phyloP scores from a whole-genome alignment of 2,329 filamentous ascomycete genomes.

The Rutstroemia sp. region DNA sequence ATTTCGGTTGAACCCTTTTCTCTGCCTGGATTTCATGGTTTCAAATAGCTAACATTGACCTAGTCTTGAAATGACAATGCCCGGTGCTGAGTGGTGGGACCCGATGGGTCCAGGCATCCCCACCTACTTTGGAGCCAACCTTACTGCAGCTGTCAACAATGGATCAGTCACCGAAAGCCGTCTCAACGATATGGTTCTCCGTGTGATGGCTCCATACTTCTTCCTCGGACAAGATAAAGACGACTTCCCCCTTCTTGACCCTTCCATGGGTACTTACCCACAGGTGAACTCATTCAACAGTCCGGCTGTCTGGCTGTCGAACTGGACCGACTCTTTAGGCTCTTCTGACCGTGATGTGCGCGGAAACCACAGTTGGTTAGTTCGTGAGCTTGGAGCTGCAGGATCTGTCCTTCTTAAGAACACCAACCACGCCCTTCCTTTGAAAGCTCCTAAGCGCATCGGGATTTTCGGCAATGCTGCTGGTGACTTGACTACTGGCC shows the following conservation, averaged over 20 bases:
- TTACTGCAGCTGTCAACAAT: conserved; percentile 38
- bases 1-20: too few relatives aligned
- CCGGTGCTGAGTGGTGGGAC: conserved; percentile 33
- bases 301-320: conserved; percentile 35
- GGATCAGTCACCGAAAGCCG: conserved; percentile 36
- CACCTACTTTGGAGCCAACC: conserved; percentile 17
- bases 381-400: conserved; percentile 44
- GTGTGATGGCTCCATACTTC: conserved; percentile 49
- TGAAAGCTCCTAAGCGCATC: conserved; percentile 38
- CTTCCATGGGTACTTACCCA: conserved; percentile 11
- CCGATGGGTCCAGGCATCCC: conserved; percentile 1
- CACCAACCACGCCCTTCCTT: conserved; percentile 51
- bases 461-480: conserved; percentile 49
- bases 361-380: conserved; percentile 30
- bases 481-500: conserved; percentile 46
- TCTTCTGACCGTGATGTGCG: conserved; percentile 63
- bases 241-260: conserved; percentile 25
- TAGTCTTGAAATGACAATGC: conserved; percentile 62
- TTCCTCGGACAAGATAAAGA: conserved; percentile 45
- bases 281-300: neutral
- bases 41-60: too few relatives aligned
- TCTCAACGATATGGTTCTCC: conserved; percentile 38
- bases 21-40: too few relatives aligned
- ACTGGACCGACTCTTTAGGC: neutral
- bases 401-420: conserved; percentile 59